phyloP scores from a whole-genome alignment of 768 basidiomycete genomes.

The Leucosporidium scottii region DNA sequence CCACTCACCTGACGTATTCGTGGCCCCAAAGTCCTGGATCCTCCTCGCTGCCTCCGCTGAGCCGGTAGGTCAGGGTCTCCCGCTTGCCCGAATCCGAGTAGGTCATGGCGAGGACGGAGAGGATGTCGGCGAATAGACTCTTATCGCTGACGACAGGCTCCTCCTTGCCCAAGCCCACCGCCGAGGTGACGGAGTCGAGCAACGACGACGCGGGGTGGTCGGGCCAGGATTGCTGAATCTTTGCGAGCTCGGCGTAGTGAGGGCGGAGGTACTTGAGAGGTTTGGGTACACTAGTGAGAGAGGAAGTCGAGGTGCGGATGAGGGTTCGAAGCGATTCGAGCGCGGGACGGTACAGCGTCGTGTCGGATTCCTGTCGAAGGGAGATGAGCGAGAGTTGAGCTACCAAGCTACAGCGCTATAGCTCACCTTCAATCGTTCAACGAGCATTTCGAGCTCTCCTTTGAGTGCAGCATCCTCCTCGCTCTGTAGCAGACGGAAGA shows the following conservation, averaged over 20 bases:
- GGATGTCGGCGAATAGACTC: constrained; percentile 92
- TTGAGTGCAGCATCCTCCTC: constrained; percentile 93
- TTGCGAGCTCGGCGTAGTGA: constrained; percentile 78
- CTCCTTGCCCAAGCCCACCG: constrained; percentile 9
- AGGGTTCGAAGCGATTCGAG: constrained; percentile 87
- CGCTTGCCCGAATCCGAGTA: constrained; percentile 96
- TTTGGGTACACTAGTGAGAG: constrained; percentile 99
- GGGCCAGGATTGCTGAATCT: constrained; percentile 70
- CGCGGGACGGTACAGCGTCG: constrained; percentile 74
- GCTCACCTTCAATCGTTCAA: constrained; percentile 83
- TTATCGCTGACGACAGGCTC: constrained; percentile 41
- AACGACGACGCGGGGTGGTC: constrained; percentile 54
- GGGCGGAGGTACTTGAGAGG: constrained; percentile 91
- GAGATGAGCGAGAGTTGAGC: no score
- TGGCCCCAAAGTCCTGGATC: constrained; percentile 98
- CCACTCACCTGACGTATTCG: constrained; percentile 71
- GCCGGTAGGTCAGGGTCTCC: constrained; percentile 87
- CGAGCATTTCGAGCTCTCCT: constrained; percentile 91
- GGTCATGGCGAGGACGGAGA: constrained; percentile 98
- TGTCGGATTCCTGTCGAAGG: constrained; percentile 68
- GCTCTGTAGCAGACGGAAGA: not conserved
- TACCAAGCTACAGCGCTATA: not conserved
- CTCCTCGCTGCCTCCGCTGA: constrained; percentile 54
- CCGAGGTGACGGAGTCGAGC: constrained; percentile 50
- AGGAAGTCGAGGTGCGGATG: constrained; percentile 92